Evolutionary conservation across 441 rosid genomes (phyloP).

Genomic region (Jatropha multifida): DNA sequence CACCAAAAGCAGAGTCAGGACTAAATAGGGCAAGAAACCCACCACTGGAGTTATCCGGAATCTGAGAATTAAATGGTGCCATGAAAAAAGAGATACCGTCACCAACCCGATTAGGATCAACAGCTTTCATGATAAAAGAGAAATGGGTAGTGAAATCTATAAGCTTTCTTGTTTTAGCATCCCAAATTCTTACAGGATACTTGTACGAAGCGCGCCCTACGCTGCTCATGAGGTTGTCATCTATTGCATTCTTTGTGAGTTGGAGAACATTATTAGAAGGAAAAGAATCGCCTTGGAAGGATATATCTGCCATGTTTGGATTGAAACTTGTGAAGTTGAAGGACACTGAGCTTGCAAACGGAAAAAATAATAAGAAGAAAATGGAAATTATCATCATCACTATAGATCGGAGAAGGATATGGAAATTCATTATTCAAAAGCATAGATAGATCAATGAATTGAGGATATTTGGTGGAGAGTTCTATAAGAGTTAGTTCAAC

Average conservation of each 20-base stretch:
- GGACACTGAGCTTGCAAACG: slow-evolving; percentile 37
- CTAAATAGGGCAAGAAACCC: slow-evolving; percentile 48
- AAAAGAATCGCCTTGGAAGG: slow-evolving; percentile 54
- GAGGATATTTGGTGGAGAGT: neutral
- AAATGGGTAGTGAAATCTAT: slow-evolving; percentile 55
- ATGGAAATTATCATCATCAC: slow-evolving; percentile 12
- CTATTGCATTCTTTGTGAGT: slow-evolving; percentile 40
- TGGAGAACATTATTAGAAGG: slow-evolving; percentile 27
- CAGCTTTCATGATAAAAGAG: slow-evolving; percentile 34
- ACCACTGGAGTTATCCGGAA: slow-evolving; percentile 40
- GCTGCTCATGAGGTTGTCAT: slow-evolving; percentile 32
- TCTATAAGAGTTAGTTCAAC: neutral
- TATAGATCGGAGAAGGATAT: neutral
- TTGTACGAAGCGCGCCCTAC: slow-evolving; percentile 44
- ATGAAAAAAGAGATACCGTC: slow-evolving; percentile 53
- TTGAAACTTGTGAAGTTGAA: slow-evolving; percentile 48
- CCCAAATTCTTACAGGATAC: slow-evolving; percentile 50
- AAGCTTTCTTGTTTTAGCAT: slow-evolving; percentile 33
- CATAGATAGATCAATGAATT: neutral
- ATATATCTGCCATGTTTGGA: slow-evolving; percentile 35
- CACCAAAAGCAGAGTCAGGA: slow-evolving; percentile 12
- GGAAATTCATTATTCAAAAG: slow-evolving; percentile 18
- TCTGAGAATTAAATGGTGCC: slow-evolving; percentile 37
- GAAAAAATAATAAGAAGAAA: slow-evolving; percentile 26
- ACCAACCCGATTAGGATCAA: slow-evolving; percentile 19